Conservation (phyloP, 2,329 filamentous ascomycete species). For the Exutisphaerella laricina region DNA sequence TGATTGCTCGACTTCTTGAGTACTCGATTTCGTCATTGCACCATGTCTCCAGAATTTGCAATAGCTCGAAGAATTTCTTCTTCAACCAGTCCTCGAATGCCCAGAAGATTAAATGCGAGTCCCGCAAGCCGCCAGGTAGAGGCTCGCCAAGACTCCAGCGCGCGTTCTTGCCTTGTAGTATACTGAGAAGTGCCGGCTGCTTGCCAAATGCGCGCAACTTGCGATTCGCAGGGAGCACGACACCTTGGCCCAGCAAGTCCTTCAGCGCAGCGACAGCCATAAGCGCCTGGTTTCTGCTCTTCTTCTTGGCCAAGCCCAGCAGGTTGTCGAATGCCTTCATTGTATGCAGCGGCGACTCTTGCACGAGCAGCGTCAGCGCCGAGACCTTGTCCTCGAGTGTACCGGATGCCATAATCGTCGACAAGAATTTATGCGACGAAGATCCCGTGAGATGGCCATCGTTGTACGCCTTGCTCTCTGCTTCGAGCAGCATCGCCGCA, state of each 20-base stretch:
- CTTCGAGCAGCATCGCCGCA: conserved; percentile 67
- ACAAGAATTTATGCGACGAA: conserved; percentile 91
- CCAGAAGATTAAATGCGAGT: conserved; percentile 78
- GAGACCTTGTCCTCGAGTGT: conserved; percentile 97
- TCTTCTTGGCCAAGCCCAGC: conserved; percentile 78
- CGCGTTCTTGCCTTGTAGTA: conserved; percentile 57
- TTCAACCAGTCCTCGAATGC: conserved; percentile 95
- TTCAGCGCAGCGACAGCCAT: conserved; percentile 89
- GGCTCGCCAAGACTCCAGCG: conserved; percentile 65
- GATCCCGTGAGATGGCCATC: conserved; percentile 67
- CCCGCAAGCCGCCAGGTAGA: conserved; percentile 67
- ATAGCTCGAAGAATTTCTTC: conserved; percentile 83
- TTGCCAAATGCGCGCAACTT: conserved; percentile 73
- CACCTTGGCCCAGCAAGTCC: conserved; percentile 86
- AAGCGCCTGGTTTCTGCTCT: conserved; percentile 86
- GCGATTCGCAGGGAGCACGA: conserved; percentile 73
- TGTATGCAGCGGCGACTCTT: conserved; percentile 94
- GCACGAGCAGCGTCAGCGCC: conserved; percentile 84
- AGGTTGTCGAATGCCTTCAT: conserved; percentile 82
- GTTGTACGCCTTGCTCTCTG: conserved; percentile 70
- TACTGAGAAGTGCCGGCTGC: conserved; percentile 69
- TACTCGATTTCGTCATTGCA: conserved; percentile 94
- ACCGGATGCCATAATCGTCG: conserved; percentile 93
- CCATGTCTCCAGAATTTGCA: conserved; percentile 88
- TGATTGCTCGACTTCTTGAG: conserved; percentile 78